These are phyloP conservation scores for Chlorociboria aeruginascens DNA, from an alignment of 495 filamentous ascomycete species.

Conservation along the genomic window DNA sequence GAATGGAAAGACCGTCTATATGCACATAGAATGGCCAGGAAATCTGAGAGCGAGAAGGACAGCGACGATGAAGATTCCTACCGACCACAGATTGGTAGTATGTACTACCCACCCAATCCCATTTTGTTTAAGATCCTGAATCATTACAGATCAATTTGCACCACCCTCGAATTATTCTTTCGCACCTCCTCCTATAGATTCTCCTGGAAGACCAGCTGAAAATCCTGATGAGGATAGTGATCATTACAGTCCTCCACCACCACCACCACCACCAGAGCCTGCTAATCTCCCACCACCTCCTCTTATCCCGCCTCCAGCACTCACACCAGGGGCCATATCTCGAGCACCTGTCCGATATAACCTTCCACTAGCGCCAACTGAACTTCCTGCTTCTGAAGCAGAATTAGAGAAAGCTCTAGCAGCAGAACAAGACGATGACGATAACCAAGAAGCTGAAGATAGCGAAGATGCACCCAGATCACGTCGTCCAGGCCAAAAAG, in stretches of 20 bases:
- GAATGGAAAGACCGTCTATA: conserved; percentile 87
- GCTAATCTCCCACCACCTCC: conserved; percentile 28
- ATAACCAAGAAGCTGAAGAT: conserved; percentile 27
- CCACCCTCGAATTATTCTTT: conserved; percentile 57
- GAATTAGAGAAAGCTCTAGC: conserved; percentile 39
- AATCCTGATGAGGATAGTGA: conserved; percentile 34
- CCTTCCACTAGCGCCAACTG: conserved; percentile 45
- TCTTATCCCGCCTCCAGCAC: conserved; percentile 21
- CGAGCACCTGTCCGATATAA: conserved; percentile 79
- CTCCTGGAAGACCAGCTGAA: conserved; percentile 26
- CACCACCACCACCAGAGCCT: conserved; percentile 24
- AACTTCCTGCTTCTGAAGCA: conserved; percentile 43
- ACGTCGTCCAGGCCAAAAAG: conserved; percentile 64
- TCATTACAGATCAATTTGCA: conserved; percentile 50
- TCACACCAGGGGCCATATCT: conserved; percentile 52
- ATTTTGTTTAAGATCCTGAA: conserved; percentile 16
- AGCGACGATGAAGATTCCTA: conserved; percentile 44
- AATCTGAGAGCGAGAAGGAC: conserved; percentile 38
- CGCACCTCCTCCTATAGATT: conserved; percentile 50
- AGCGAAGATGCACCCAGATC: conserved; percentile 42
- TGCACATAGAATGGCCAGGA: conserved; percentile 44
- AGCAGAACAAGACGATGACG: conserved; percentile 34
- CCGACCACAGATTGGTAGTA: conserved; percentile 35
- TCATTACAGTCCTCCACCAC: conserved; percentile 14
- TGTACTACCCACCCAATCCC: conserved; percentile 17